phyloP scores from a whole-genome alignment of 306 rosid species.

The Dicorynia guianensis region DNA sequence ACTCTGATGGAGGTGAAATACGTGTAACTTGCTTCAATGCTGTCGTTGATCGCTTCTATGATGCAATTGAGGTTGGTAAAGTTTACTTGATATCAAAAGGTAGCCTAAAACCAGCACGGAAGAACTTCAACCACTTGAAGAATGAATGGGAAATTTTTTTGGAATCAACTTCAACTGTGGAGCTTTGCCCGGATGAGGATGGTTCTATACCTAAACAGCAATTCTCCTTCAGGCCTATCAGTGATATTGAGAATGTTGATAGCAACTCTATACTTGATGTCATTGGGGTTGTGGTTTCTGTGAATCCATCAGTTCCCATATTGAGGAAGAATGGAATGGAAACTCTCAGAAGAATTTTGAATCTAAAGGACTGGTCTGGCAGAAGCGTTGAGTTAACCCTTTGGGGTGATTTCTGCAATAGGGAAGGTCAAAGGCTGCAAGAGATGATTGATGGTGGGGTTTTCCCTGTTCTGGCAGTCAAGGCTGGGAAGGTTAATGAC shows the following conservation, averaged over 20 bases:
- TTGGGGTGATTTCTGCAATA: constrained; percentile 97
- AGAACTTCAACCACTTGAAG: constrained; percentile 91
- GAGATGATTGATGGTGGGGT: constrained; percentile 68
- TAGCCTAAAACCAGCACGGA: constrained; percentile 91
- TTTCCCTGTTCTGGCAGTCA: constrained; percentile 86
- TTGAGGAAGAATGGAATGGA: constrained; percentile 99
- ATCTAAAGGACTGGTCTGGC: constrained; percentile 82
- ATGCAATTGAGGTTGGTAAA: constrained; percentile 81
- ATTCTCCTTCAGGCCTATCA: constrained; percentile 83
- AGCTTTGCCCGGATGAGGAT: constrained; percentile 89
- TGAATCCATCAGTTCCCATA: constrained; percentile 90
- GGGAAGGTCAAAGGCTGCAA: constrained; percentile 91
- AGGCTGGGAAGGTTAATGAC: constrained; percentile 90
- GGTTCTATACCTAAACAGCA: constrained; percentile 90
- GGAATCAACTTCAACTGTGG: constrained; percentile 81
- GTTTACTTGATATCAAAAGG: constrained; percentile 95
- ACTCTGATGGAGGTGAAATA: constrained; percentile 97
- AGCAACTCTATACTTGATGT: constrained; percentile 81
- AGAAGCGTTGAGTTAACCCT: constrained; percentile 82
- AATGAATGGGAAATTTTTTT: constrained; percentile 94
- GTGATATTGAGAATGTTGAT: constrained; percentile 80
- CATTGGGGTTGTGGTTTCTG: constrained; percentile 79
- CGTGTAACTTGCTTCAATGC: constrained; percentile 97
- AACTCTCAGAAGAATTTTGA: constrained; percentile 85
- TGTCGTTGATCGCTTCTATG: constrained; percentile 88